Conservation (phyloP, 768 basidiomycete species). For the Suillus clintonianus region DNA sequence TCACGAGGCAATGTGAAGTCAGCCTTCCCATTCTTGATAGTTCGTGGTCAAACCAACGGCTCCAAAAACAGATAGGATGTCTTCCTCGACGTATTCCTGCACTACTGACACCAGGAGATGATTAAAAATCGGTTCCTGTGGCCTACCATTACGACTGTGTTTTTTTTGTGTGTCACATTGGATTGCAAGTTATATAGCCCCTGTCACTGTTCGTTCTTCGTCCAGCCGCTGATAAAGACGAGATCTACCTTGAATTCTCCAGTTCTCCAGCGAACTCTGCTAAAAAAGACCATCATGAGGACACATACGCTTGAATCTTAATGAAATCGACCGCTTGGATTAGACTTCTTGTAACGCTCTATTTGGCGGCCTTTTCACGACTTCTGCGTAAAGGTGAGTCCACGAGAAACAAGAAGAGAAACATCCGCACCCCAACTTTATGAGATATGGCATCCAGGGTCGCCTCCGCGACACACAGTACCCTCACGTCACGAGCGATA, state of each 20-base stretch:
- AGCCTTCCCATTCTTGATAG: slow-evolving; percentile 61
- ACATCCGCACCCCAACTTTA: background rate
- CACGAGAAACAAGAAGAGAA: background rate
- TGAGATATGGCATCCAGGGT: background rate
- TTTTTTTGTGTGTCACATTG: background rate
- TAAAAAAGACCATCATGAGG: background rate
- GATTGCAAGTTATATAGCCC: background rate
- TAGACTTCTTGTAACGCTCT: background rate
- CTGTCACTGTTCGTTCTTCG: background rate
- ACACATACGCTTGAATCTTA: background rate
- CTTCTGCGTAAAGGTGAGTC: background rate
- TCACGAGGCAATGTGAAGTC: slow-evolving; percentile 71
- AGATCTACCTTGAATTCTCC: background rate
- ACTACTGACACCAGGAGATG: background rate
- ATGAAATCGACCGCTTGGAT: background rate
- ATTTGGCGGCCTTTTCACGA: background rate
- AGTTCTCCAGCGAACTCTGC: background rate
- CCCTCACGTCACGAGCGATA: background rate
- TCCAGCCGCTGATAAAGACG: slow-evolving; percentile 49
- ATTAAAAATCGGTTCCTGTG: background rate
- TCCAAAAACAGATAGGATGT: background rate
- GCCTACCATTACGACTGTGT: background rate
- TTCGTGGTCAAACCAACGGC: background rate
- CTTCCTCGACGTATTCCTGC: background rate
- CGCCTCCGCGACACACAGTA: background rate